Evolutionary conservation across 108 stramenopile species (phyloP).

Genomic region (Aurantiochytrium sp.): DNA sequence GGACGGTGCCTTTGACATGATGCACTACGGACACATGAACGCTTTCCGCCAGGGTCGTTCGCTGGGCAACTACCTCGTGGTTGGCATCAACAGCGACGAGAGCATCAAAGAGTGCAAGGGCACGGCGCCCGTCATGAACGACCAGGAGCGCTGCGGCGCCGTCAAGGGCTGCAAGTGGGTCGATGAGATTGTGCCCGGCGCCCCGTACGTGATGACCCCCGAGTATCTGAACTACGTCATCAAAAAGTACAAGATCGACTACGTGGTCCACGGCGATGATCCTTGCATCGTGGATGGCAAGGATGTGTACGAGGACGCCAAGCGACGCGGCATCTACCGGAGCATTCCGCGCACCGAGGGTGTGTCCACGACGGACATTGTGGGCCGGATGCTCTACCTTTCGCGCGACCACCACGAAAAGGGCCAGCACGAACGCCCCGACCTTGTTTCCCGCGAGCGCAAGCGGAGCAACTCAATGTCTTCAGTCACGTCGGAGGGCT

Average conservation of each 20-base stretch:
- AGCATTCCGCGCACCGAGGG: constrained; percentile 97
- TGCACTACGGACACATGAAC: constrained; percentile 79
- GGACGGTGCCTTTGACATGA: constrained; percentile 60
- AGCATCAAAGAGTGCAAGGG: constrained; percentile 88
- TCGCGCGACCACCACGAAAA: constrained; percentile 77
- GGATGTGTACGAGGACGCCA: constrained; percentile 53
- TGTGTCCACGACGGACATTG: constrained; percentile 95
- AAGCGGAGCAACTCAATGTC: constrained; percentile 7
- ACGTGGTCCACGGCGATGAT: constrained; percentile 95
- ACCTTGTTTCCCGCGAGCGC: not conserved
- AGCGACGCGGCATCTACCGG: constrained; percentile 35
- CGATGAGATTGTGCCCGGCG: constrained; percentile 86
- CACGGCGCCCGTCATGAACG: constrained; percentile 78
- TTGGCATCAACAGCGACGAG: constrained; percentile 91
- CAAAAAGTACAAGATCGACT: constrained; percentile 74
- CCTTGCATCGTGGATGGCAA: constrained; percentile 78
- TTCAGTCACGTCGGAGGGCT: not conserved
- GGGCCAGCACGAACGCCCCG: not conserved
- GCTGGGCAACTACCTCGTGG: constrained; percentile 86
- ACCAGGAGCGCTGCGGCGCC: constrained; percentile 80
- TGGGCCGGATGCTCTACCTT: constrained; percentile 91
- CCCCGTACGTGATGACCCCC: constrained; percentile 90
- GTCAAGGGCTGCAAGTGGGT: constrained; percentile 95
- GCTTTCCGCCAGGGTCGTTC: constrained; percentile 91
- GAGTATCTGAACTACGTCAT: constrained; percentile 87